Evolutionary conservation across 2,329 filamentous ascomycete species (phyloP).

Genomic region (Aspergillus arachidicola): DNA sequence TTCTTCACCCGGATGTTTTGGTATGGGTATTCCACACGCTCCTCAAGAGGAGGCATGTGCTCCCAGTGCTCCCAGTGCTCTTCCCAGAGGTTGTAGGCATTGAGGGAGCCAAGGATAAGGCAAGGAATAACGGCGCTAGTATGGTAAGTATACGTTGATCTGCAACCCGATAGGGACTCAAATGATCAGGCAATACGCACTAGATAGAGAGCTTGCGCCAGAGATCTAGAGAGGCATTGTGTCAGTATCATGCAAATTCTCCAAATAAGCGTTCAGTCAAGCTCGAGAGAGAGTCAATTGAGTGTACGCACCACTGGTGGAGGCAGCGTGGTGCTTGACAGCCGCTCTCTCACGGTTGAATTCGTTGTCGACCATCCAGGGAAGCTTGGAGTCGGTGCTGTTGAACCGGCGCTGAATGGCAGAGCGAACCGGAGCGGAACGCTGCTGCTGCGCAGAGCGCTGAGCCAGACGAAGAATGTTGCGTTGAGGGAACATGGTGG

Average conservation of each 20-base stretch:
- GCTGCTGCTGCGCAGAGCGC: constrained; percentile 64
- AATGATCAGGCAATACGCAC: constrained; percentile 59
- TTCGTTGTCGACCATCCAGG: constrained; percentile 76
- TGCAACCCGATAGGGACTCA: neutral
- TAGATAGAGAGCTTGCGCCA: constrained; percentile 97
- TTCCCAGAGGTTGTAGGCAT: constrained; percentile 88
- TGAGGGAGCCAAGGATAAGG: constrained; percentile 71
- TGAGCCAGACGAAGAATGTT: constrained; percentile 63
- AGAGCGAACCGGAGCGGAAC: constrained; percentile 57
- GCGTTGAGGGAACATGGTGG: constrained; percentile 67
- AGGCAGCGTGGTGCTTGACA: constrained; percentile 85
- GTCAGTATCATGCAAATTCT: constrained; percentile 24
- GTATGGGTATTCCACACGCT: constrained; percentile 91
- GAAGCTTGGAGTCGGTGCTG: constrained; percentile 59
- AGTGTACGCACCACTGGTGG: constrained; percentile 72
- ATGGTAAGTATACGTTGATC: constrained; percentile 18
- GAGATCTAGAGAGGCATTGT: constrained; percentile 63
- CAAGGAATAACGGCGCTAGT: constrained; percentile 72
- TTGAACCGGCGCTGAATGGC: constrained; percentile 71
- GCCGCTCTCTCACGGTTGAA: constrained; percentile 91
- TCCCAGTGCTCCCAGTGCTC: constrained; percentile 97
- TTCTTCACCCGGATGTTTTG: constrained; percentile 98
- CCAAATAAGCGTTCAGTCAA: neutral
- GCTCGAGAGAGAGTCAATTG: constrained; percentile 12
- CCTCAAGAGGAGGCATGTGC: constrained; percentile 84